Base-by-base conservation (phyloP, 2,329 filamentous ascomycete genomes). In the Zasmidium citrigriseum region DNA sequence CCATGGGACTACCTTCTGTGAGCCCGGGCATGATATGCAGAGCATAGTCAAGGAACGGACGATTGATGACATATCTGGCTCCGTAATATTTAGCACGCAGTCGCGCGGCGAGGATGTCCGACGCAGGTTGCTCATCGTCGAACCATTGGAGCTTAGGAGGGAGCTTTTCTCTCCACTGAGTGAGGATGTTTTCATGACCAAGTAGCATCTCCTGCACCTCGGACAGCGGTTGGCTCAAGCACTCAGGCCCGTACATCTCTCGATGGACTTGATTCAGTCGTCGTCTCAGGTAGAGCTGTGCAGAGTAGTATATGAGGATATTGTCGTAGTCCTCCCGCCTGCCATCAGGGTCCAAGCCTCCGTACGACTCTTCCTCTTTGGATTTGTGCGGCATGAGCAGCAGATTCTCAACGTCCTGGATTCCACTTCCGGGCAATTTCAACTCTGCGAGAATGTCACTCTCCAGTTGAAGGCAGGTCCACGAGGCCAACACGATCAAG, bases 31-130 rank as follows among this genome's bases (percentile, higher is more conserved):
- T 76, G 53, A 78, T 77, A 61, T 86, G 82, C 2, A 87, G 78
- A 2, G 82, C 83, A 55, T 84, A 81, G 65, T 85, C 83, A 20
- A 89, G 74, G 59, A 93, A 91, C 0, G 90, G 91, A 22, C 95
- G 85, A 72, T 95, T 89, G 23, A 93, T 93, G 70, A 98, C 93
- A 62, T 96, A 92, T 64, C 89, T 85, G 0, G 91, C 93, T 20
- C 95, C 95, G 80, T 93, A 98, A 74, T 95, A 98, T 73, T 99
- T 98, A 14, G 90, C 95, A 45, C 93, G 87, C 61, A 98, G 80
- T 21, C 95, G 86, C 27, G 93, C 93, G 12, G 86, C 81, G 16
- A 97, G 86, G 59, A 98, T 92, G 50, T 96, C 87, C 0, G 70
- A 73, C 0, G 92, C 84, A 1, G 91, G 91, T 3, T 82, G 80